Evolutionary conservation across 1,284 basidiomycete genomes (phyloP), one percentile per base, ranked within the genome.

Genomic region (Leccinum subrobustum): DNA sequence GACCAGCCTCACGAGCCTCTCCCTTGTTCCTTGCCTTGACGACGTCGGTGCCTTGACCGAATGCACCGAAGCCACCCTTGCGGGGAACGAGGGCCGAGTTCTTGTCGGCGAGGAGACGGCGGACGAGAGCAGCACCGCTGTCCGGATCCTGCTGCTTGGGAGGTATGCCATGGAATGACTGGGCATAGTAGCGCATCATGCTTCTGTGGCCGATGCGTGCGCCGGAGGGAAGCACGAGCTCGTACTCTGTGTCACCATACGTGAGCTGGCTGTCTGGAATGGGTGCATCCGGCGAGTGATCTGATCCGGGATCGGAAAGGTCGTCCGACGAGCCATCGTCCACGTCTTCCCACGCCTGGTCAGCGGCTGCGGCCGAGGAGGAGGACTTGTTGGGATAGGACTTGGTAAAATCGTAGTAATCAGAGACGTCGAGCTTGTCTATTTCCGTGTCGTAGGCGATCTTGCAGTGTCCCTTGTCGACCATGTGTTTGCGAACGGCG

Each of bases 381-480:
- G 77, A 27, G 1, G 27, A 74, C 7, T 79, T 81, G 59, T 86
- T 83, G 0, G 90, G 89, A 70, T 96, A 96, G 18, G 89, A 93
- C 2, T 83, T 77, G 0, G 87, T 83, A 74, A 96, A 99, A 75
- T 98, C 94, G 77, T 98, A 99, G 73, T 84, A 98, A 68, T 98
- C 96, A 0, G 95, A 92, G 6, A 97, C 68, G 70, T 98, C 95
- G 52, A 96, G 83, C 53, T 88, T 83, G 69, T 98, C 94, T 50
- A 81, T 76, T 67, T 92, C 88, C 1, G 82, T 79, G 58, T 95
- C 92, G 74, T 98, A 99, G 0, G 93, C 92, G 63, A 99, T 86
- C 77, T 98, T 98, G 84, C 96, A 98, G 70, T 99, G 97, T 48
- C 84, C 84, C 77, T 97, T 98, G 79, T 96, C 95, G 56, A 87